These are phyloP conservation scores for Suhomyces yuchorum DNA, from an alignment of 1,139 yeast species.

Conservation along the genomic window DNA sequence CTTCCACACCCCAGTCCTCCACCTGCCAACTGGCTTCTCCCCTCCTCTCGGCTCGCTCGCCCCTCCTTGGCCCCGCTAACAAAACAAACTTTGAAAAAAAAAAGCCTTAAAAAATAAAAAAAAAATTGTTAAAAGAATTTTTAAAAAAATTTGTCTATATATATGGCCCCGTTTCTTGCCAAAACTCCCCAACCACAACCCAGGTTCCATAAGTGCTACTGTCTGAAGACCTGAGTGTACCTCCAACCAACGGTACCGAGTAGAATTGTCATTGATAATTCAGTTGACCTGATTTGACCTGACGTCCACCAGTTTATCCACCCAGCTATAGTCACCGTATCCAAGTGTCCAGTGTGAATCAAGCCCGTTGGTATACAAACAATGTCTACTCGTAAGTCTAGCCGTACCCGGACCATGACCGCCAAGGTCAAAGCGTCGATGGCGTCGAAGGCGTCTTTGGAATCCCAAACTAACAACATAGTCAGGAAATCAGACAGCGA, in stretches of 20 bases:
- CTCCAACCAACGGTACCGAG: slow-evolving; percentile 5
- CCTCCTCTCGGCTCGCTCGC: slow-evolving; percentile 1
- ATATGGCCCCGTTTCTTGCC: slow-evolving; percentile 12
- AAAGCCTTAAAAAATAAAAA: slow-evolving; percentile 6
- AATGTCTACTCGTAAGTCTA: slow-evolving; percentile 39
- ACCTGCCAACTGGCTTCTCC: not conserved
- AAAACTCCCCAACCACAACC: not conserved
- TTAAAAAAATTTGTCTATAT: slow-evolving; percentile 14
- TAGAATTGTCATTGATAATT: slow-evolving; percentile 8
- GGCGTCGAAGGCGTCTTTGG: slow-evolving; percentile 3
- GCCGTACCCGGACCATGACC: slow-evolving; percentile 30
- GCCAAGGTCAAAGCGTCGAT: slow-evolving; percentile 20
- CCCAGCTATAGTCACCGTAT: not conserved
- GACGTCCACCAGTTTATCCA: not conserved
- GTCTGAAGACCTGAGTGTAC: slow-evolving; percentile 10
- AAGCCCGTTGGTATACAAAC: slow-evolving; percentile 1
- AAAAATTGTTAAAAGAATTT: slow-evolving; percentile 10
- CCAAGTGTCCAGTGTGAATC: not conserved
- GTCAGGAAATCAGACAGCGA: slow-evolving; percentile 13
- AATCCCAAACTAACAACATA: slow-evolving; percentile 15
- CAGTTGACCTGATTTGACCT: slow-evolving; percentile 6
- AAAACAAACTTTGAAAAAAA: slow-evolving; percentile 9
- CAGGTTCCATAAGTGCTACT: not conserved
- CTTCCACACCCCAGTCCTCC: not conserved
- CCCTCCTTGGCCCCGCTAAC: slow-evolving; percentile 2